phyloP scores from a whole-genome alignment of 768 basidiomycete genomes.

The Trametes cubensis region DNA sequence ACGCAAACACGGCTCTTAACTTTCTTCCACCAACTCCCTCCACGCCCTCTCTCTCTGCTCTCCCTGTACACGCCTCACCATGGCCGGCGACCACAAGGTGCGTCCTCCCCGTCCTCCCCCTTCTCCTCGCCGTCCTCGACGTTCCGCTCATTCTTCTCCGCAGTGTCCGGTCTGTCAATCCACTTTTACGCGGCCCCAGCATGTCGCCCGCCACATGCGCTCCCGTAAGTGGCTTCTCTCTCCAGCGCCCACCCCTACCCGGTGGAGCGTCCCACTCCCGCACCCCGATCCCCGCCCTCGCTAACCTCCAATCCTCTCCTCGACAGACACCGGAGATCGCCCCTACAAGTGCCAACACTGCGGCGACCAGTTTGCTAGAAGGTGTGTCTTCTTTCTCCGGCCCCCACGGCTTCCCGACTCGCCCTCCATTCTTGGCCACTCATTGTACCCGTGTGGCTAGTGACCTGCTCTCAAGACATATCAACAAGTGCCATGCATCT shows the following conservation, averaged over 20 bases:
- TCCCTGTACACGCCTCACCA: conserved; percentile 15
- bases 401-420: background rate
- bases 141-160: conserved; percentile 17
- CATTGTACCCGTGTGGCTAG: conserved; percentile 40
- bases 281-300: conserved; percentile 18
- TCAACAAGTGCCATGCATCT: conserved; percentile 85
- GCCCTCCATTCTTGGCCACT: conserved; percentile 5
- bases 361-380: conserved; percentile 88
- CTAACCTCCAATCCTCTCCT: conserved; percentile 4
- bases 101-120: conserved; percentile 13
- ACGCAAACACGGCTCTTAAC: conserved; percentile 19
- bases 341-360: conserved; percentile 89
- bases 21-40: conserved; percentile 25
- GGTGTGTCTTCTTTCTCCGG: conserved; percentile 43
- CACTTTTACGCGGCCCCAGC: conserved; percentile 86
- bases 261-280: conserved; percentile 14
- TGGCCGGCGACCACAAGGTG: conserved; percentile 39
- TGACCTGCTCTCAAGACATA: conserved; percentile 82
- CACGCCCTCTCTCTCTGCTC: conserved; percentile 12
- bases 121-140: background rate
- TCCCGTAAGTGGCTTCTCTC: conserved; percentile 63
- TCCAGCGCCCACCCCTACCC: conserved; percentile 24
- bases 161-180: conserved; percentile 85
- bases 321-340: conserved; percentile 83
- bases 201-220: conserved; percentile 89